Percentiles rank a stretch among this genome's conserved stretches.
phyloP scores from a whole-genome alignment of 345 rosid genomes.

The Lenwebbia sp. region DNA sequence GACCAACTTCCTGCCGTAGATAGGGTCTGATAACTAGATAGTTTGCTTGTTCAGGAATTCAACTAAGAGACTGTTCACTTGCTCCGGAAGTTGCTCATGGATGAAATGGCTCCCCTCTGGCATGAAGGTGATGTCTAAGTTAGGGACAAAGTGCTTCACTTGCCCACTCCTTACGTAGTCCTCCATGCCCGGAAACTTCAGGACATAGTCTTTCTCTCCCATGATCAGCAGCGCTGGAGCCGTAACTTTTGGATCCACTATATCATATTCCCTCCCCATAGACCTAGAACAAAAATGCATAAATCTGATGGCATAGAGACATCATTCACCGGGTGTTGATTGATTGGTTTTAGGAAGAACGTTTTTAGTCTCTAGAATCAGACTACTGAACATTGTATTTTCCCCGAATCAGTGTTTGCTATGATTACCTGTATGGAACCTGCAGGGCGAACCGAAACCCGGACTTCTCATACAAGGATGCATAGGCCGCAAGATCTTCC shows the following conservation, averaged over 20 bases:
- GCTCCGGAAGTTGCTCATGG: conserved; percentile 20
- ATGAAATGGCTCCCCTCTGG: conserved; percentile 26
- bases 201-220: conserved; percentile 24
- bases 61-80: conserved; percentile 20
- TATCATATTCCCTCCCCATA: background rate
- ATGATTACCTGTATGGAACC: conserved; percentile 33
- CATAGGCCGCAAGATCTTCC: conserved; percentile 35
- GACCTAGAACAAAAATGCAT: background rate
- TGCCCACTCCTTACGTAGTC: conserved; percentile 16
- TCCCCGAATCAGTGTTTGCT: background rate
- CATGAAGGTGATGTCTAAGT: conserved; percentile 9
- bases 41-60: conserved; percentile 14
- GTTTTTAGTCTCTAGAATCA: background rate
- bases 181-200: conserved; percentile 12
- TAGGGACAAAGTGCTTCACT: conserved; percentile 20
- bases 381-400: background rate
- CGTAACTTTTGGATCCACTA: conserved; percentile 9
- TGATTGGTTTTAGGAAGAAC: background rate
- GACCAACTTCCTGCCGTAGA: background rate
- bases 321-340: background rate
- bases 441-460: conserved; percentile 27
- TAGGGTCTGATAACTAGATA: background rate
- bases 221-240: conserved; percentile 18
- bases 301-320: background rate
- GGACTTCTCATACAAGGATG: conserved; percentile 27